A percentile compares a stretch with the other conserved stretches of the same genome.
Conservation (phyloP, 768 basidiomycete genomes). For the Lyophyllum atratum region DNA sequence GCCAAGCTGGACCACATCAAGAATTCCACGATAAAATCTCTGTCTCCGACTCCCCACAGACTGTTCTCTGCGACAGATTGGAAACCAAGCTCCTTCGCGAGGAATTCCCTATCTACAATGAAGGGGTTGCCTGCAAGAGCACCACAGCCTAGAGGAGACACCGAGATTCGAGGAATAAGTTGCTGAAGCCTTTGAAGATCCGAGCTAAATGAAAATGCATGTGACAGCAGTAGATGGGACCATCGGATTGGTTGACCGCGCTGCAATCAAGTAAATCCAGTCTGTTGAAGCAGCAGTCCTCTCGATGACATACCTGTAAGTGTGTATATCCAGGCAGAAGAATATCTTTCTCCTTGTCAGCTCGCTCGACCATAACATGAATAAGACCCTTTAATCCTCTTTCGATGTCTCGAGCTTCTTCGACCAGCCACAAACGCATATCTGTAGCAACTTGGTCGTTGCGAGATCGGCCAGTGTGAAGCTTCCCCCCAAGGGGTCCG, state of each 20-base stretch:
- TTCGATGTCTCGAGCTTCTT: conserved; percentile 71
- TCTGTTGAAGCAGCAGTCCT: neutral
- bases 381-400: conserved; percentile 74
- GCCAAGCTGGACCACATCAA: conserved; percentile 93
- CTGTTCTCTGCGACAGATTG: conserved; percentile 90
- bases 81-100: conserved; percentile 90
- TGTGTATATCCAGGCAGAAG: conserved; percentile 97
- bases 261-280: conserved; percentile 39
- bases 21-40: conserved; percentile 97
- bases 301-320: conserved; percentile 67
- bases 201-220: conserved; percentile 89
- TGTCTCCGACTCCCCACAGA: conserved; percentile 94
- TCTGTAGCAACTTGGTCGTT: conserved; percentile 99
- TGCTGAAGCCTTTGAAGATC: conserved; percentile 87
- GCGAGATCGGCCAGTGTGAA: conserved; percentile 95
- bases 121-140: conserved; percentile 98
- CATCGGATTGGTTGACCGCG: conserved; percentile 98
- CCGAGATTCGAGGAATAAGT: conserved; percentile 86
- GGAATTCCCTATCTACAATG: conserved; percentile 88
- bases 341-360: conserved; percentile 90
- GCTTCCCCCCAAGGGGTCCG: conserved; percentile 89
- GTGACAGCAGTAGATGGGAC: conserved; percentile 95
- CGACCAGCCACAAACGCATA: conserved; percentile 94
- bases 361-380: conserved; percentile 87
- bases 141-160: conserved; percentile 91